Conservation (phyloP, 441 rosid genomes). For the Gossypium aridum region DNA sequence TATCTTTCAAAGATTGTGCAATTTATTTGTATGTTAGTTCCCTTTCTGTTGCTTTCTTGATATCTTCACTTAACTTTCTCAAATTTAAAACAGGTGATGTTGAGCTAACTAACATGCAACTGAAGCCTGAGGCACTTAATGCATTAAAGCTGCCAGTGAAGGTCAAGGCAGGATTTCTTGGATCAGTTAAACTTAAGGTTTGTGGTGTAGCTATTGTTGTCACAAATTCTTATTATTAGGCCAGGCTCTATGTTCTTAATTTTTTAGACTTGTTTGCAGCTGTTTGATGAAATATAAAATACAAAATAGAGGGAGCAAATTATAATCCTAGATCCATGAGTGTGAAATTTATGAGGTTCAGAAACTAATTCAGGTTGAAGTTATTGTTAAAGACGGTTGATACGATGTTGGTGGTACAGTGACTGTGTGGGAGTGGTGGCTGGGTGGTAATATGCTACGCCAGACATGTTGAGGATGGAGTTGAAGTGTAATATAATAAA, state of each 20-base stretch:
- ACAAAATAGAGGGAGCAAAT: background rate
- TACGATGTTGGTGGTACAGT: background rate
- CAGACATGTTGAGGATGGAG: background rate
- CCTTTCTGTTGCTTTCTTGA: background rate
- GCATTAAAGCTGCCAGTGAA: constrained; percentile 90
- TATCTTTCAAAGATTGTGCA: background rate
- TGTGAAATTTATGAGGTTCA: background rate
- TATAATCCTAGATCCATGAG: background rate
- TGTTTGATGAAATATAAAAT: background rate
- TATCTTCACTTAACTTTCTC: constrained; percentile 16
- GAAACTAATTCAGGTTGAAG: background rate
- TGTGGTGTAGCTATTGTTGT: constrained; percentile 14
- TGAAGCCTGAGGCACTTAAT: constrained; percentile 98
- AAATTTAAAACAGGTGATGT: constrained; percentile 65
- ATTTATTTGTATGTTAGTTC: background rate
- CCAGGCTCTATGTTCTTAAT: background rate
- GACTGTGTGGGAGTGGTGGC: background rate
- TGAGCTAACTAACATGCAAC: constrained; percentile 92
- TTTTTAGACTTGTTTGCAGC: background rate
- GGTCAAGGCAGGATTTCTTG: constrained; percentile 99
- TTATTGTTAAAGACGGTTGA: background rate
- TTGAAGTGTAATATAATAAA: background rate
- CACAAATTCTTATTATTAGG: background rate
- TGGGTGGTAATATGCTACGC: background rate
- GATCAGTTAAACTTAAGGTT: constrained; percentile 93